A percentile compares a stretch with the other conserved stretches of the same genome.
Evolutionary conservation across 441 rosid genomes (phyloP).

Genomic region (Jatropha multifida): DNA sequence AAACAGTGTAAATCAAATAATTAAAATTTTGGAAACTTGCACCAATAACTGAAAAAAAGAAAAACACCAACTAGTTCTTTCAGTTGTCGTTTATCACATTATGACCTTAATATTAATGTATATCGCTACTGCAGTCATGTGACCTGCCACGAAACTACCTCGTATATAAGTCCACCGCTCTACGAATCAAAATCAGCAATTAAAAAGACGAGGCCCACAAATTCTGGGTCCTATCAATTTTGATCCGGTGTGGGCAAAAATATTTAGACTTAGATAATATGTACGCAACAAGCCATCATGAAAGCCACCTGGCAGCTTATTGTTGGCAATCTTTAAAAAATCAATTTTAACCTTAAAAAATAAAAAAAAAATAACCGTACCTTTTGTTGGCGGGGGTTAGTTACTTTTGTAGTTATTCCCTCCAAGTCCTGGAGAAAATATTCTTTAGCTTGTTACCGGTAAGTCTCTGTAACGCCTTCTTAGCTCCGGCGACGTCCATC

Average conservation of each 20-base stretch:
- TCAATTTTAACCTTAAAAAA: slow-evolving; percentile 23
- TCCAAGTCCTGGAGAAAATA: slow-evolving; percentile 66
- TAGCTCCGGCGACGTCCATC: slow-evolving; percentile 67
- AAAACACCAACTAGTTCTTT: too few species aligned
- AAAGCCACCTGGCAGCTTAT: background rate
- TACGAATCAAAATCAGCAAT: background rate
- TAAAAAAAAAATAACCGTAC: slow-evolving; percentile 23
- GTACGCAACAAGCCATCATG: background rate
- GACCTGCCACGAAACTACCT: slow-evolving; percentile 11
- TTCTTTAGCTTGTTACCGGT: slow-evolving; percentile 58
- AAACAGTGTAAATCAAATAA: too few species aligned
- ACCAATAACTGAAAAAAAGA: too few species aligned
- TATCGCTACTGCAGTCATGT: background rate
- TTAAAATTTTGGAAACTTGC: too few species aligned
- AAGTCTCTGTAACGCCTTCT: slow-evolving; percentile 60
- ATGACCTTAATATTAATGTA: background rate
- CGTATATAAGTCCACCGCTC: background rate
- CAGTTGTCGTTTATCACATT: too few species aligned
- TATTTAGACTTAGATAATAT: background rate
- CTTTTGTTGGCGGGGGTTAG: slow-evolving; percentile 46
- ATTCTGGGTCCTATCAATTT: background rate
- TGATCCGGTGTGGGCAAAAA: background rate
- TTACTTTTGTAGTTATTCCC: slow-evolving; percentile 43
- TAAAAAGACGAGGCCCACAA: background rate
- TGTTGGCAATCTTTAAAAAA: background rate